Conservation (phyloP, 495 filamentous ascomycete species). For the Poronia punctata region DNA sequence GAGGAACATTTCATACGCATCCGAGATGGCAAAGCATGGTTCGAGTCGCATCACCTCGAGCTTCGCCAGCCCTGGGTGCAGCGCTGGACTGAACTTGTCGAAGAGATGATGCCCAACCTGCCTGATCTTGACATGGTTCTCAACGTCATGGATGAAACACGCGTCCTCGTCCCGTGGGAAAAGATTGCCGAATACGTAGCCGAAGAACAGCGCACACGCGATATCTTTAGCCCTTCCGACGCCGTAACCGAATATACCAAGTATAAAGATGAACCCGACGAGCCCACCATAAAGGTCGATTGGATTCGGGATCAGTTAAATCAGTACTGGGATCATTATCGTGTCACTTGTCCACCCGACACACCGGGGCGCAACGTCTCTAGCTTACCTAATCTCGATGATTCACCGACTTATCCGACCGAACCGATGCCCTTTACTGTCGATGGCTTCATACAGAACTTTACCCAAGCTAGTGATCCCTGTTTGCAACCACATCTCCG, state of each 20-base stretch:
- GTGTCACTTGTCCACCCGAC: constrained; percentile 45
- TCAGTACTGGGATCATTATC: constrained; percentile 46
- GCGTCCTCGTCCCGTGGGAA: constrained; percentile 48
- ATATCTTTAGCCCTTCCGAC: constrained; percentile 19
- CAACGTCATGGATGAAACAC: constrained; percentile 51
- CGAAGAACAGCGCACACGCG: constrained; percentile 35
- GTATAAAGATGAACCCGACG: constrained; percentile 6
- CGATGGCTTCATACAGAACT: constrained; percentile 48
- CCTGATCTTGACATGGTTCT: constrained; percentile 55
- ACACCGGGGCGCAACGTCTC: constrained; percentile 39
- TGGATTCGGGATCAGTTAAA: constrained; percentile 16
- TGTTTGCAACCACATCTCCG: constrained; percentile 41
- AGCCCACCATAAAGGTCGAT: constrained; percentile 3
- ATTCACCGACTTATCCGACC: constrained; percentile 19
- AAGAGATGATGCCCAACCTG: constrained; percentile 40
- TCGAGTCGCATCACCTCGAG: constrained; percentile 22
- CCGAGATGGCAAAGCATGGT: constrained; percentile 38
- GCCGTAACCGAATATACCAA: constrained; percentile 7
- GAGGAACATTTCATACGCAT: constrained; percentile 40
- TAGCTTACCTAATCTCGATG: constrained; percentile 19
- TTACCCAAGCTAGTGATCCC: constrained; percentile 47
- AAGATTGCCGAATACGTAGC: constrained; percentile 41
- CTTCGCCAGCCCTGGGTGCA: constrained; percentile 40
- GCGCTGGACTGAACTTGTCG: constrained; percentile 38
- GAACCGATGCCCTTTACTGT: constrained; percentile 16